Conservation (phyloP, 2,329 filamentous ascomycete genomes). For the Didymella sp. region DNA sequence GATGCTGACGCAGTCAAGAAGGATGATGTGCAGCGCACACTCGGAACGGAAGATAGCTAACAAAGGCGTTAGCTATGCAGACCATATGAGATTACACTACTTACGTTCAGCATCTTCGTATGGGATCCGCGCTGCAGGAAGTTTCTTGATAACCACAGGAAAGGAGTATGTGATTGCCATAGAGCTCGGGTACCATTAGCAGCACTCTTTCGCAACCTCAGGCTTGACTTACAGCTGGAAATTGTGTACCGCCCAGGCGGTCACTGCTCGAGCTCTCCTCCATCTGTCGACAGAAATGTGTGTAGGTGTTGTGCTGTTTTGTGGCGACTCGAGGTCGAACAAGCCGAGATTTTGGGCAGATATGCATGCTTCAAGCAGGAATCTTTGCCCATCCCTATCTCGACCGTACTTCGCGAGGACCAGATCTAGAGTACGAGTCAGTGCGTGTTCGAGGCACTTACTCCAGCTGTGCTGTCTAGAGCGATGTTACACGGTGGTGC, state of each 20-base stretch:
- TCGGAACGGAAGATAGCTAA: conserved; percentile 38
- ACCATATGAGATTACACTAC: background rate
- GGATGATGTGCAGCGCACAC: conserved; percentile 35
- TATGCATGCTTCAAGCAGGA: conserved; percentile 37
- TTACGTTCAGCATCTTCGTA: conserved; percentile 35
- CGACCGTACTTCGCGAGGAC: conserved; percentile 43
- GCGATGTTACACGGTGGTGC: background rate
- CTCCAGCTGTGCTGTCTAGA: background rate
- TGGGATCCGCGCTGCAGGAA: conserved; percentile 36
- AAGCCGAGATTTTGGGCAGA: conserved; percentile 35
- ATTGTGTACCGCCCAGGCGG: conserved; percentile 43
- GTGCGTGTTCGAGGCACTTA: background rate
- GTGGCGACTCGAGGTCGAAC: conserved; percentile 25
- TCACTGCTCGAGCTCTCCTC: conserved; percentile 33
- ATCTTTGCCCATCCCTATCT: conserved; percentile 40
- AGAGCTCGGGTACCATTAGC: conserved; percentile 25
- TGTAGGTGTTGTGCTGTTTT: conserved; percentile 15
- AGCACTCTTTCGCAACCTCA: too few relatives aligned
- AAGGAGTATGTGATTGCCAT: conserved; percentile 41
- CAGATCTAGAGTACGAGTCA: conserved; percentile 19
- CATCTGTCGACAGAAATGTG: conserved; percentile 29
- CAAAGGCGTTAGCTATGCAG: conserved; percentile 4
- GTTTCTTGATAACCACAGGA: conserved; percentile 28
- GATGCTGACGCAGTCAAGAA: conserved; percentile 32
- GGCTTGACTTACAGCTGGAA: conserved; percentile 38